phyloP scores from a whole-genome alignment of 2,329 filamentous ascomycete species.

The Clonostachys solani region DNA sequence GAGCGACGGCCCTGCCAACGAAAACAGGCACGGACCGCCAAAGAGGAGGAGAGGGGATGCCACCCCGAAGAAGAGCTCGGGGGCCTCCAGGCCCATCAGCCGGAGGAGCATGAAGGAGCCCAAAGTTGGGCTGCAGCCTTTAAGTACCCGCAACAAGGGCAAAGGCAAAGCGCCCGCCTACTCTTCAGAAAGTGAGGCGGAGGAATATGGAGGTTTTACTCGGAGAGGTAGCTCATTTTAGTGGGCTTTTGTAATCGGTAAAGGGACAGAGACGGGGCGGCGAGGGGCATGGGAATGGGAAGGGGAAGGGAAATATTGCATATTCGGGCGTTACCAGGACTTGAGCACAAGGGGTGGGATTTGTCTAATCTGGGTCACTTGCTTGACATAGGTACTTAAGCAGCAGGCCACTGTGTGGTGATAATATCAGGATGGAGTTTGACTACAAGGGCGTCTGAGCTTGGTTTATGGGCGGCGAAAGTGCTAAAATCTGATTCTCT shows the following conservation, averaged over 20 bases:
- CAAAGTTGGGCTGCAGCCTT: constrained; percentile 14
- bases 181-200: constrained; percentile 27
- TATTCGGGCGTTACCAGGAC: too few species aligned
- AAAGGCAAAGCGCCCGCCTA: constrained; percentile 43
- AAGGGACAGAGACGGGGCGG: not conserved
- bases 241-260: constrained; percentile 12
- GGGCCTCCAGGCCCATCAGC: constrained; percentile 26
- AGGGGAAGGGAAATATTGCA: too few species aligned
- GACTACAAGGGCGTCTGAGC: too few species aligned
- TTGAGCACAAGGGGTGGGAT: too few species aligned
- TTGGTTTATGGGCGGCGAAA: too few species aligned
- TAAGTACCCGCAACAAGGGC: constrained; percentile 27
- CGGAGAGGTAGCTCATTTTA: constrained; percentile 35
- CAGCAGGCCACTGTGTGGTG: too few species aligned
- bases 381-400: too few species aligned
- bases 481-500: too few species aligned
- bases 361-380: too few species aligned
- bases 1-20: constrained; percentile 19
- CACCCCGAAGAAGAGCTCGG: constrained; percentile 15
- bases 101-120: constrained; percentile 36
- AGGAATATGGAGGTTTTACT: constrained; percentile 17
- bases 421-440: too few species aligned
- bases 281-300: too few species aligned
- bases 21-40: constrained; percentile 22
- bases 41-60: constrained; percentile 16